Evolutionary conservation across 192 early-diverging fungal species (phyloP), one percentile per base, ranked within the genome.

Genomic region (Coemansia aciculifera): DNA sequence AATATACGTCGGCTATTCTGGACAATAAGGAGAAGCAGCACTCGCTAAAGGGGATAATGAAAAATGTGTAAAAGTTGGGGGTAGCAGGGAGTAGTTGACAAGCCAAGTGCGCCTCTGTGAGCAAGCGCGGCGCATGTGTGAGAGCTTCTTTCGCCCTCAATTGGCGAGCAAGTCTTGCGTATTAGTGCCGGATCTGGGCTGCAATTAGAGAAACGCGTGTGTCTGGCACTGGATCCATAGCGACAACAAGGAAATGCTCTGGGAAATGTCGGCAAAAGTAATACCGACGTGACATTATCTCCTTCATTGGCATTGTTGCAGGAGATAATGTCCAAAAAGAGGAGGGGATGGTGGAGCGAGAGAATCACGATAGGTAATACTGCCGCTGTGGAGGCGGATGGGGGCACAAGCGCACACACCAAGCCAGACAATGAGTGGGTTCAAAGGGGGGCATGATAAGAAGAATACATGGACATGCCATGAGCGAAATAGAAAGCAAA

Each of bases 321-420:
- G n/a, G 9, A 39, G 2, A 60, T 37, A 60, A 60, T 60, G 59
- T n/a, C 37, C 36, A 60, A 37, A 36, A 59, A 37, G 36, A 39
- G 21, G 36, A 36, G 59, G 31, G 29, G 32, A 37, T 27, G 59
- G 21, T 31, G n/a, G 37, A 24, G 36, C 36, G 59, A 60, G n/a
- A 23, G 59, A 60, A 60, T 39, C 59, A 60, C 12, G 34, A 24
- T 60, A 39, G 59, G 59, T 60, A 60, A 60, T 60, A 60, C 36
- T 60, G 59, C 59, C 59, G 59, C 37, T 60, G 59, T 60, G 59
- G 59, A 60, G 59, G 59, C 59, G 36, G 59, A 38, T 31, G 59
- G 59, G 7, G 21, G 36, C 32, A 38, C 59, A 60, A 21, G 59
- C 36, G 32, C 5, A 36, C 59, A 15, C 19, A 37, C 38, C 39